Percentiles rank a stretch among this genome's conserved stretches.
Conservation (phyloP, 2,329 filamentous ascomycete species). For the Nigrospora osmanthi region DNA sequence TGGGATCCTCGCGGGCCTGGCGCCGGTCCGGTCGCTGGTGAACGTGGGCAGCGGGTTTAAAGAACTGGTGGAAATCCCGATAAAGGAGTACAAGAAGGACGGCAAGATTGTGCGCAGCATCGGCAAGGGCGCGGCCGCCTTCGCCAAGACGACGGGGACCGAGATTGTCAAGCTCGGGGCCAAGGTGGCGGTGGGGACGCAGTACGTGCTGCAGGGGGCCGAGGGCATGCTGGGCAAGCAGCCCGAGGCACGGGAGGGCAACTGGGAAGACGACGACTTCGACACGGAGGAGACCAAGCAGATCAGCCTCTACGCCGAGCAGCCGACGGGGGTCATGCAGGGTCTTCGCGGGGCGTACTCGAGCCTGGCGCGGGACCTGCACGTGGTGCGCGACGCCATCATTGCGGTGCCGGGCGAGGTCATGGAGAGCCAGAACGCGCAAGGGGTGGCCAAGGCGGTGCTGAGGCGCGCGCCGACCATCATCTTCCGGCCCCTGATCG, state of each 20-base stretch:
- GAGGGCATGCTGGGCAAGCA: slow-evolving; percentile 64
- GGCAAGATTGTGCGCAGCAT: slow-evolving; percentile 87
- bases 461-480: slow-evolving; percentile 83
- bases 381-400: slow-evolving; percentile 80
- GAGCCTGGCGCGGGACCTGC: slow-evolving; percentile 78
- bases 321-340: slow-evolving; percentile 81
- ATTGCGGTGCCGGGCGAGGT: slow-evolving; percentile 91
- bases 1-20: slow-evolving; percentile 78
- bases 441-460: slow-evolving; percentile 72
- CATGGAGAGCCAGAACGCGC: slow-evolving; percentile 76
- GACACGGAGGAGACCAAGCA: slow-evolving; percentile 67
- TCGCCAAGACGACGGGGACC: slow-evolving; percentile 87
- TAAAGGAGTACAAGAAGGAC: slow-evolving; percentile 90
- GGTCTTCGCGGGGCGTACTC: slow-evolving; percentile 77
- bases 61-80: slow-evolving; percentile 81
- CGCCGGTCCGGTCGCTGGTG: slow-evolving; percentile 81
- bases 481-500: slow-evolving; percentile 83
- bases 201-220: slow-evolving; percentile 83
- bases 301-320: slow-evolving; percentile 88
- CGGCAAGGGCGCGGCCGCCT: slow-evolving; percentile 80
- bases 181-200: slow-evolving; percentile 89
- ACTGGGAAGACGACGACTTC: slow-evolving; percentile 50
- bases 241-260: slow-evolving; percentile 28
- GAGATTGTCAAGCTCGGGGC: slow-evolving; percentile 92
- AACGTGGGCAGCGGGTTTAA: slow-evolving; percentile 84